These are phyloP conservation scores for Globisporangium okanoganense DNA, from an alignment of 352 stramenopile species.

Conservation along the genomic window DNA sequence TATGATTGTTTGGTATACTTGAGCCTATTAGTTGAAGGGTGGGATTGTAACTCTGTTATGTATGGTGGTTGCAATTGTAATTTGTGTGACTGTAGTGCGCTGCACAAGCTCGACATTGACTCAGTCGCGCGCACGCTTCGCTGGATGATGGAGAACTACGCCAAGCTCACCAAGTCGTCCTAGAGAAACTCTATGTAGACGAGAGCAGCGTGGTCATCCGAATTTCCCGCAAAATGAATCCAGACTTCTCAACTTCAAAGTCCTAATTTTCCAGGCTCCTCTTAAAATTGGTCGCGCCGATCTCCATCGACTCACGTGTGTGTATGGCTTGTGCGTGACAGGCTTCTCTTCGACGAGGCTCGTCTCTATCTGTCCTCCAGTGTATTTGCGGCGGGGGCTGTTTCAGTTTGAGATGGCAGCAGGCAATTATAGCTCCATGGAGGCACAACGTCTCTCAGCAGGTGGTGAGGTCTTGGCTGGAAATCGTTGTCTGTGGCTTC, in stretches of 20 bases:
- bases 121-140: constrained; percentile 64
- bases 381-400: background rate
- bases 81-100: constrained; percentile 36
- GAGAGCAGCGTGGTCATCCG: too few species aligned
- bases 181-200: constrained; percentile 18
- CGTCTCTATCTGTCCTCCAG: too few species aligned
- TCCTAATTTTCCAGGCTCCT: too few species aligned
- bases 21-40: background rate
- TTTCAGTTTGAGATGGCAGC: background rate
- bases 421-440: too few species aligned
- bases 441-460: too few species aligned
- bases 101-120: constrained; percentile 88
- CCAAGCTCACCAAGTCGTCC: constrained; percentile 49
- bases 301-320: too few species aligned
- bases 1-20: constrained; percentile 13
- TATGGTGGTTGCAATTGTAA: background rate
- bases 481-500: too few species aligned
- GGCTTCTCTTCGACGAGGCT: too few species aligned
- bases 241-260: too few species aligned
- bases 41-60: background rate
- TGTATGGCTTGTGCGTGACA: background rate
- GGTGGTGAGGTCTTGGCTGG: too few species aligned
- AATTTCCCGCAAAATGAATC: too few species aligned
- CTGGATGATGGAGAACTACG: constrained; percentile 67
- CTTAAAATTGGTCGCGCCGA: too few species aligned